phyloP scores from a whole-genome alignment of 192 early-diverging fungal species.

The Entomortierella beljakovae region DNA sequence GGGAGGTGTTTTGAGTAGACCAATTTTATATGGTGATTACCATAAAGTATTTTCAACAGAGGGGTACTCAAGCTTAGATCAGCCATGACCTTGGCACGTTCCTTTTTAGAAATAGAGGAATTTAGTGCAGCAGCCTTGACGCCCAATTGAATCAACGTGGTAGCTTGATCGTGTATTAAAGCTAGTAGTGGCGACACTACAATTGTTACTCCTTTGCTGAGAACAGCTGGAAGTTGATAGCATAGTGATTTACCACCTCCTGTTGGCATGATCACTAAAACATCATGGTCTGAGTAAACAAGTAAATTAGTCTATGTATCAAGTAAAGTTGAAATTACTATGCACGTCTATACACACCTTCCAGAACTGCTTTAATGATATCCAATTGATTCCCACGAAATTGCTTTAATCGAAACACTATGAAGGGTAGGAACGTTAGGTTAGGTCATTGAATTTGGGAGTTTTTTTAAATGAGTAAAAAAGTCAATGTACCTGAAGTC shows the following conservation, averaged over 20 bases:
- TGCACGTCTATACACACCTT: conserved; percentile 7
- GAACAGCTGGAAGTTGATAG: conserved; percentile 90
- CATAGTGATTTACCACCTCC: conserved; percentile 97
- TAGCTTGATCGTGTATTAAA: conserved; percentile 96
- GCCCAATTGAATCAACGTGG: conserved; percentile 59
- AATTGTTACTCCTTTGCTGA: conserved; percentile 85
- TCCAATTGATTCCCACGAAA: conserved; percentile 39
- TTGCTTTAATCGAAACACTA: conserved; percentile 34
- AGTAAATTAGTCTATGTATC: no score
- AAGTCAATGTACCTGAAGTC: conserved; percentile 23
- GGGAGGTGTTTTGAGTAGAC: not conserved
- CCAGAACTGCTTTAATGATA: conserved; percentile 18
- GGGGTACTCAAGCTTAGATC: conserved; percentile 64
- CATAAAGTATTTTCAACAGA: conserved; percentile 76
- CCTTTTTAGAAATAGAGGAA: conserved; percentile 65
- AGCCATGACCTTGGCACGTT: conserved; percentile 62
- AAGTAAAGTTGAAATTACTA: not conserved
- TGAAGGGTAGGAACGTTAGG: not conserved
- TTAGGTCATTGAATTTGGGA: not conserved
- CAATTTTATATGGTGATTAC: conserved; percentile 1
- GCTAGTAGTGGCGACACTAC: conserved; percentile 96
- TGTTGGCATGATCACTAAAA: conserved; percentile 98
- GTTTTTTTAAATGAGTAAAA: not conserved
- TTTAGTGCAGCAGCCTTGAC: conserved; percentile 65
- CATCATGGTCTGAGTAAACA: conserved; percentile 71